These are phyloP conservation scores for Bjerkandera adusta DNA, from an alignment of 1,284 basidiomycete genomes.

Conservation along the genomic window DNA sequence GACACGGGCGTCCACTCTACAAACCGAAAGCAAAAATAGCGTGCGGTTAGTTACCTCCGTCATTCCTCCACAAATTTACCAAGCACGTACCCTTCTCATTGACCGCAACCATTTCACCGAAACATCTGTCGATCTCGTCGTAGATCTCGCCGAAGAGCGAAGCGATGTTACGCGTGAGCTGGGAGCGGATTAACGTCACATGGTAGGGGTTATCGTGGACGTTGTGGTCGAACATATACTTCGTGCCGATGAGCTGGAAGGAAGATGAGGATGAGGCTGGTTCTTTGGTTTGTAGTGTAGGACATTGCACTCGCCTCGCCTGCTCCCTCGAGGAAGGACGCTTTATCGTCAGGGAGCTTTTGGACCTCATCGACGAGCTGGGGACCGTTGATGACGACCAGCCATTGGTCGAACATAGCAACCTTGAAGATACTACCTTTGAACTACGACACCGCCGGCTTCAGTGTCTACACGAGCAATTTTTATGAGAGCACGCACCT, in stretches of 20 bases:
- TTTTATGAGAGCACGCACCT: conserved; percentile 22
- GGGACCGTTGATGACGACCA: conserved; percentile 30
- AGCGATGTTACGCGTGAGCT: conserved; percentile 37
- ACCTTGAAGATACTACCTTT: conserved; percentile 35
- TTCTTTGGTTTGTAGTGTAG: conserved; percentile 18
- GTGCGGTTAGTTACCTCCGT: neutral
- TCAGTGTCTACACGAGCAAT: neutral
- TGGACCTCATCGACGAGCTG: conserved; percentile 34
- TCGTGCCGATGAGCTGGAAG: conserved; percentile 11
- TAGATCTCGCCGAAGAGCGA: conserved; percentile 34
- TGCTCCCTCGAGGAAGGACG: conserved; percentile 86
- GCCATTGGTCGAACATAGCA: conserved; percentile 29
- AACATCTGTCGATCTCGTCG: conserved; percentile 36
- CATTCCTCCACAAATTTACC: conserved; percentile 12
- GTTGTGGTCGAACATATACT: conserved; percentile 31
- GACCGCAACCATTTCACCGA: conserved; percentile 30
- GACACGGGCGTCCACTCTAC: conserved; percentile 10
- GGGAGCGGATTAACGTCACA: conserved; percentile 31
- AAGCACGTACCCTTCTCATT: conserved; percentile 22
- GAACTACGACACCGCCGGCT: conserved; percentile 18
- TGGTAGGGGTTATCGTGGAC: conserved; percentile 37
- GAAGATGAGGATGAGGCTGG: neutral
- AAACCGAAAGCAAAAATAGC: neutral
- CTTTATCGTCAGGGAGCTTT: conserved; percentile 32
- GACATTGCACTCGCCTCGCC: conserved; percentile 71